Percentiles rank a stretch among this genome's conserved stretches.
These are phyloP conservation scores for Leccinum obscurum DNA, from an alignment of 768 basidiomycete genomes.

Conservation along the genomic window DNA sequence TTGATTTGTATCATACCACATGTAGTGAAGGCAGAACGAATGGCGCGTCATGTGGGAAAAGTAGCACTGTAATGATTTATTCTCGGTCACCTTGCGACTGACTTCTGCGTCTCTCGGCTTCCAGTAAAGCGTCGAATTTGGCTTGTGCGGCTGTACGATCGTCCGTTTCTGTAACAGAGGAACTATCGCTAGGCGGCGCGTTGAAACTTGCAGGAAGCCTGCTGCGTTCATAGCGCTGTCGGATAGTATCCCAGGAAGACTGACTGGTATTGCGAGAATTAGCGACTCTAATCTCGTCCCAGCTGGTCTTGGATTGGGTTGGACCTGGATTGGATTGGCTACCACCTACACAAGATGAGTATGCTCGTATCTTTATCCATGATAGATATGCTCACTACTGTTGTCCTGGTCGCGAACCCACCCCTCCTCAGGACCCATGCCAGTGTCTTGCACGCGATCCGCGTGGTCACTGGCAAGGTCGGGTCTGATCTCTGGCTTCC, in stretches of 20 bases:
- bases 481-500: constrained; percentile 13
- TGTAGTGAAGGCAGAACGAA: constrained; percentile 1
- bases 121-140: constrained; percentile 57
- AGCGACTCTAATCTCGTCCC: constrained; percentile 66
- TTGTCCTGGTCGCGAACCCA: constrained; percentile 15
- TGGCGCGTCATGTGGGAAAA: not conserved
- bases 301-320: constrained; percentile 39
- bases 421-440: constrained; percentile 16
- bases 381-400: constrained; percentile 13
- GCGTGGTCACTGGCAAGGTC: not conserved
- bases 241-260: constrained; percentile 70
- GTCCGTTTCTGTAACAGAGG: constrained; percentile 19
- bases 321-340: constrained; percentile 8
- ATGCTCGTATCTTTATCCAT: not conserved
- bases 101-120: constrained; percentile 49
- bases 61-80: not conserved
- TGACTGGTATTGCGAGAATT: constrained; percentile 43
- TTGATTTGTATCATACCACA: constrained; percentile 10
- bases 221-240: constrained; percentile 53
- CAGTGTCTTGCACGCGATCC: constrained; percentile 5
- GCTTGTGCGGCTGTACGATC: constrained; percentile 51
- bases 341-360: constrained; percentile 7
- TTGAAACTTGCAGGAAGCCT: constrained; percentile 16
- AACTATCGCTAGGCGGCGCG: constrained; percentile 6
- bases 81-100: constrained; percentile 23